Percentiles rank a stretch among this genome's conserved stretches.
Conservation (phyloP, 2,329 filamentous ascomycete species). For the Trichoderma asperellum region DNA sequence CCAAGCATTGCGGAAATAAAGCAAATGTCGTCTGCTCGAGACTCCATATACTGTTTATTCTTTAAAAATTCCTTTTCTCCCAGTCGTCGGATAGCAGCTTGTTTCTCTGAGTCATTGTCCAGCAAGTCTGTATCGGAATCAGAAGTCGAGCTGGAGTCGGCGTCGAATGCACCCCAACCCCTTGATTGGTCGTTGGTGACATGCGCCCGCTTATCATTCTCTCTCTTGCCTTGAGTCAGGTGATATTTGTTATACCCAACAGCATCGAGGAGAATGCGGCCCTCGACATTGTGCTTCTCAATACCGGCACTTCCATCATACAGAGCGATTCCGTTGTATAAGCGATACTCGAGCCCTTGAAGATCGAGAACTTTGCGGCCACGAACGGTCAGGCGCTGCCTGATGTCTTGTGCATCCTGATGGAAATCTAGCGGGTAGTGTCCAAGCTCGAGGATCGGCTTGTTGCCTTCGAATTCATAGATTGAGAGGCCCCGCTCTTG, state of each 20-base stretch:
- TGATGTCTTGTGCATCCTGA: constrained; percentile 38
- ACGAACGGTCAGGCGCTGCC: constrained; percentile 39
- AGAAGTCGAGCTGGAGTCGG: constrained; percentile 5
- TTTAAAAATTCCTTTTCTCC: constrained; percentile 41
- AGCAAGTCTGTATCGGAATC: constrained; percentile 15
- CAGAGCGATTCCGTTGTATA: constrained; percentile 49
- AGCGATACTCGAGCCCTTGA: constrained; percentile 47
- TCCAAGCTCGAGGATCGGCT: constrained; percentile 45
- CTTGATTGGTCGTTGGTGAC: constrained; percentile 36
- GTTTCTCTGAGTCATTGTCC: constrained; percentile 19
- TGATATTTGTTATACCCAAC: constrained; percentile 50
- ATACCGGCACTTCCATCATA: constrained; percentile 27
- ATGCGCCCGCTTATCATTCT: constrained; percentile 30
- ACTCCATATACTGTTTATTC: constrained; percentile 48
- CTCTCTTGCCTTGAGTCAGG: constrained; percentile 42
- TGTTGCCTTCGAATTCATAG: constrained; percentile 45
- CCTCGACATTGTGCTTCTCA: constrained; percentile 46
- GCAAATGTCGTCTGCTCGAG: constrained; percentile 44
- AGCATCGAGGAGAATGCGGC: constrained; percentile 47
- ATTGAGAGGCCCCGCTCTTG: constrained; percentile 40
- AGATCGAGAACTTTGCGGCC: constrained; percentile 48
- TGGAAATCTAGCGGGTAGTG: constrained; percentile 46
- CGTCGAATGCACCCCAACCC: not conserved
- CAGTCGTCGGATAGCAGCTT: constrained; percentile 36
- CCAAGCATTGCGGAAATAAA: constrained; percentile 48